A percentile compares a stretch with the other conserved stretches of the same genome.
These are phyloP conservation scores for Hemileia vastatrix DNA, from an alignment of 1,284 basidiomycete species.

Conservation along the genomic window DNA sequence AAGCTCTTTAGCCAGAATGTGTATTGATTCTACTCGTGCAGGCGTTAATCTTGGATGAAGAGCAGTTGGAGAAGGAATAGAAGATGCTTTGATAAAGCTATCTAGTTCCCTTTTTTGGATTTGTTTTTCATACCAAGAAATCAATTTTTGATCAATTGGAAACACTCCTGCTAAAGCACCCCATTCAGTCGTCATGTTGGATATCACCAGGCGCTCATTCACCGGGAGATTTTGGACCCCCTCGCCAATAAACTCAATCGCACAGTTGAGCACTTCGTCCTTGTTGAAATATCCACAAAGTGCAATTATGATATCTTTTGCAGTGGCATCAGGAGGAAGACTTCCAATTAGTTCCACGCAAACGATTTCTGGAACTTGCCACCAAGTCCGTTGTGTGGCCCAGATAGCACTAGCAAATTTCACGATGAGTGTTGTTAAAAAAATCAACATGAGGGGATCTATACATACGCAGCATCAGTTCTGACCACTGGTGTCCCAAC, in stretches of 20 bases:
- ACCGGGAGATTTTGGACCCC: slow-evolving; percentile 71
- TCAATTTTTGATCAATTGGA: slow-evolving; percentile 72
- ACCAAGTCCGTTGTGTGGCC: slow-evolving; percentile 99
- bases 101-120: slow-evolving; percentile 68
- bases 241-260: slow-evolving; percentile 93
- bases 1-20: slow-evolving; percentile 54
- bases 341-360: slow-evolving; percentile 81
- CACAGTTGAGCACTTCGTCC: slow-evolving; percentile 96
- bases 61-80: slow-evolving; percentile 55
- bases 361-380: slow-evolving; percentile 96
- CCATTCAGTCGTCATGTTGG: slow-evolving; percentile 99
- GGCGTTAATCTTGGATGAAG: slow-evolving; percentile 77
- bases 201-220: slow-evolving; percentile 88
- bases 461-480: slow-evolving; percentile 11
- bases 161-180: slow-evolving; percentile 92
- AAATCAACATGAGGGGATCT: not conserved
- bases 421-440: slow-evolving; percentile 27
- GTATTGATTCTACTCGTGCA: slow-evolving; percentile 54
- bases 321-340: slow-evolving; percentile 79
- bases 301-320: slow-evolving; percentile 97
- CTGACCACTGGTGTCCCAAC: slow-evolving; percentile 84
- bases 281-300: slow-evolving; percentile 93
- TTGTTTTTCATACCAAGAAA: slow-evolving; percentile 78
- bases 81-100: slow-evolving; percentile 55
- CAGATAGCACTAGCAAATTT: slow-evolving; percentile 83